Conservation (phyloP, 352 stramenopile genomes). For the Pythium folliculosum region DNA sequence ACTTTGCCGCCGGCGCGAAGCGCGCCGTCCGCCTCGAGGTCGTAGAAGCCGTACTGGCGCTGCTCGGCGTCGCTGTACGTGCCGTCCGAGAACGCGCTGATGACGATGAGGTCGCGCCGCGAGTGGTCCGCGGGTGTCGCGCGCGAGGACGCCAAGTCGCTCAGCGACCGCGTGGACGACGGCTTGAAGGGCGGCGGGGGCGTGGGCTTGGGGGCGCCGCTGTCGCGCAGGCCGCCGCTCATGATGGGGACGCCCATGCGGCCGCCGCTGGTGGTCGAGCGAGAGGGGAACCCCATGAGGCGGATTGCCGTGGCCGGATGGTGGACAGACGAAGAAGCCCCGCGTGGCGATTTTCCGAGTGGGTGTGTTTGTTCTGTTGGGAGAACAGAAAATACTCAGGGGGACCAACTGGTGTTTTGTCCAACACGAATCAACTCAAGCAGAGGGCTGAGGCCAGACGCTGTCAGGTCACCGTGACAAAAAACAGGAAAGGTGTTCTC, state of each 20-base stretch:
- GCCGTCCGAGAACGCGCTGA: constrained; percentile 34
- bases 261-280: background rate
- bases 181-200: background rate
- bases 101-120: constrained; percentile 31
- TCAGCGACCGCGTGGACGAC: constrained; percentile 21
- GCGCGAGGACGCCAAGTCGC: constrained; percentile 19
- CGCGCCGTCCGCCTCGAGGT: constrained; percentile 63
- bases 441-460: background rate
- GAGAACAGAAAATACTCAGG: background rate
- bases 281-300: background rate
- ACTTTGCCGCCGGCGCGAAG: constrained; percentile 58
- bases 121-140: constrained; percentile 23
- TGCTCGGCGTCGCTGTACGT: constrained; percentile 34
- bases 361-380: background rate
- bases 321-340: background rate
- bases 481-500: background rate
- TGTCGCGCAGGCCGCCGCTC: background rate
- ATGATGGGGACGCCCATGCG: constrained; percentile 1
- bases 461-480: background rate
- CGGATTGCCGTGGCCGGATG: background rate
- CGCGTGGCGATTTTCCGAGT: background rate
- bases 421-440: background rate
- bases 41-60: constrained; percentile 59
- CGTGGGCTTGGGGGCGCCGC: background rate
- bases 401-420: background rate